phyloP scores from a whole-genome alignment of 345 rosid genomes.

The Sonneratia alba region DNA sequence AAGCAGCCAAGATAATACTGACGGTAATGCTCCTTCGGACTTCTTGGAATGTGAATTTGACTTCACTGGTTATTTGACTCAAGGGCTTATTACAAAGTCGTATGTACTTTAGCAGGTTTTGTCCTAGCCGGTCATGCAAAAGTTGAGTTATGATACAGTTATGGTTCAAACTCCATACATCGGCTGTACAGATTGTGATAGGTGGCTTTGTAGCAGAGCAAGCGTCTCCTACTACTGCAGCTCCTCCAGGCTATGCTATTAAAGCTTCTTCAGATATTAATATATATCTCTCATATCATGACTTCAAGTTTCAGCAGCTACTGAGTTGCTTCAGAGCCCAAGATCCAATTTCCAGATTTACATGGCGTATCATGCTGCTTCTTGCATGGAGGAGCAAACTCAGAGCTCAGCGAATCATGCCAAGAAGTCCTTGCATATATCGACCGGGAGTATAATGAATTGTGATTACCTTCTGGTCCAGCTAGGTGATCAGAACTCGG shows the following conservation, averaged over 20 bases:
- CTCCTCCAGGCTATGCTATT: not conserved
- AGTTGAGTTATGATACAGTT: constrained; percentile 27
- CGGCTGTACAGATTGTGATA: constrained; percentile 16
- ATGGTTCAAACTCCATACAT: not conserved
- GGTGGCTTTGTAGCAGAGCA: not conserved
- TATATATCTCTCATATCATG: not conserved
- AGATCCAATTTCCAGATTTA: not conserved
- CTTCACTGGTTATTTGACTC: not conserved
- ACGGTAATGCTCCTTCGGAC: constrained; percentile 24
- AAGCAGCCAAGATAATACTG: constrained; percentile 34
- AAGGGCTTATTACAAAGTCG: not conserved
- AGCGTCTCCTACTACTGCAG: not conserved
- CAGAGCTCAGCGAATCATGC: not conserved
- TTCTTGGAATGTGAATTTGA: constrained; percentile 1
- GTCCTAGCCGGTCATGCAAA: constrained; percentile 32
- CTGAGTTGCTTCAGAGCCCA: not conserved
- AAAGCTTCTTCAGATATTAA: not conserved
- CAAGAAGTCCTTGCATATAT: not conserved
- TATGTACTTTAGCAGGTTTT: constrained; percentile 26
- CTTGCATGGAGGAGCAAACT: not conserved
- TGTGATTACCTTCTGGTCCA: not conserved
- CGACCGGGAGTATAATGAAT: not conserved
- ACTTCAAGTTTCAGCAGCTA: constrained; percentile 1
- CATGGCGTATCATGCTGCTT: not conserved
- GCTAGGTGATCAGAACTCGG: not conserved